A percentile compares a stretch with the other conserved stretches of the same genome.
Conservation (phyloP, 2,329 filamentous ascomycete genomes). For the Claviceps humidiphila region DNA sequence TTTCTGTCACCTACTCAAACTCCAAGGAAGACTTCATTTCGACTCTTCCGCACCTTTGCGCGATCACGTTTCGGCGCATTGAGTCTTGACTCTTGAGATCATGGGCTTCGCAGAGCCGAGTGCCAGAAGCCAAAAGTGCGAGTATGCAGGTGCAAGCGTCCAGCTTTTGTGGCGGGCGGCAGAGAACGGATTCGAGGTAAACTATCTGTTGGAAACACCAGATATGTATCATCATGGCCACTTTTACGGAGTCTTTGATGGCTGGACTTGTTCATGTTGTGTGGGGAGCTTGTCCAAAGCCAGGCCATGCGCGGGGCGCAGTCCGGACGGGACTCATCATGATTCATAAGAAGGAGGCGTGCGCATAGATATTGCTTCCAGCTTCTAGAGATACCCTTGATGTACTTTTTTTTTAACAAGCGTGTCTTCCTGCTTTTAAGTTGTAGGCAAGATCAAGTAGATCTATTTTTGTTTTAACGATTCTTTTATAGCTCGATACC, state of each 20-base stretch:
- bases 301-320: constrained; percentile 38
- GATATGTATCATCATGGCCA: constrained; percentile 51
- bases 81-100: background rate
- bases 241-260: constrained; percentile 43
- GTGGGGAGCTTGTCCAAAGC: constrained; percentile 46
- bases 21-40: constrained; percentile 21
- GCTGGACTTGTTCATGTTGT: constrained; percentile 22
- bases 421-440: no score
- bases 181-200: constrained; percentile 32
- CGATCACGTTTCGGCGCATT: background rate
- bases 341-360: no score
- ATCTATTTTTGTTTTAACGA: no score
- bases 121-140: constrained; percentile 27
- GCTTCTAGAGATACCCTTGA: no score
- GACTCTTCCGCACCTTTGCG: constrained; percentile 13
- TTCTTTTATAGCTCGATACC: no score
- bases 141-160: constrained; percentile 34
- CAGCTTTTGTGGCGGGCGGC: constrained; percentile 27
- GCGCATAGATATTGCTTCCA: no score
- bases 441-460: no score
- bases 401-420: no score
- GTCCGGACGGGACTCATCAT: constrained; percentile 35
- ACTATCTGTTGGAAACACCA: constrained; percentile 55
- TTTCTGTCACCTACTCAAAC: no score
- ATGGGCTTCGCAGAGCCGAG: background rate